Percentiles rank a stretch among this genome's conserved stretches.
Conservation (phyloP, 495 filamentous ascomycete species). For the Evernia prunastri region DNA sequence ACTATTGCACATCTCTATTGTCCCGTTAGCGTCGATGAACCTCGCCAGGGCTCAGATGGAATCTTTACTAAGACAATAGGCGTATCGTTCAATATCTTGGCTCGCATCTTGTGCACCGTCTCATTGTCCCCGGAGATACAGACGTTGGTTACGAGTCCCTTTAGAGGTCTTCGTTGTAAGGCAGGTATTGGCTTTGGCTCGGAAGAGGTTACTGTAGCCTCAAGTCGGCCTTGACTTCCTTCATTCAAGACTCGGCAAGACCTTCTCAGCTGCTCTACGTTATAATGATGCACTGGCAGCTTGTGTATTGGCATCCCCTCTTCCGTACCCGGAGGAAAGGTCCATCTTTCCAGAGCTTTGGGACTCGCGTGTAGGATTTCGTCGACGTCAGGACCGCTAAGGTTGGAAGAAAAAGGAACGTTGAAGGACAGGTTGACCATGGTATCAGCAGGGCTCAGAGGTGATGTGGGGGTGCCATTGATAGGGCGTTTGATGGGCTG, state of each 20-base stretch:
- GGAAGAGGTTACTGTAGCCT: constrained; percentile 74
- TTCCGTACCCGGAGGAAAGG: constrained; percentile 76
- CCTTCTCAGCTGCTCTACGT: constrained; percentile 67
- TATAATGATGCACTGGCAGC: constrained; percentile 79
- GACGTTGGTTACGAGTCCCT: constrained; percentile 80
- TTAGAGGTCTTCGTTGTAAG: constrained; percentile 54
- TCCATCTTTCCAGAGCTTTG: constrained; percentile 80
- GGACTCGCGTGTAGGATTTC: constrained; percentile 85
- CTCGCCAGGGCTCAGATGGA: constrained; percentile 12
- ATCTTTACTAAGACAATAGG: constrained; percentile 76
- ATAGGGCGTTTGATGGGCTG: constrained; percentile 60
- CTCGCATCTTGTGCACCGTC: constrained; percentile 74
- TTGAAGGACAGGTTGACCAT: constrained; percentile 83
- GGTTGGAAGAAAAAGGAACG: constrained; percentile 85
- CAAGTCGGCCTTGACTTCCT: constrained; percentile 57
- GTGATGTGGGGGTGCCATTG: constrained; percentile 58
- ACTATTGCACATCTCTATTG: constrained; percentile 80
- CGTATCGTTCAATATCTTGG: constrained; percentile 76
- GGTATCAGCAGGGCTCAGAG: constrained; percentile 57
- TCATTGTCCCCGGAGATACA: constrained; percentile 81
- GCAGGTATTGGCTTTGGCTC: constrained; percentile 70
- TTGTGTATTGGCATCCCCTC: constrained; percentile 77
- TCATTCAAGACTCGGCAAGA: constrained; percentile 75
- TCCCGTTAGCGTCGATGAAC: constrained; percentile 28
- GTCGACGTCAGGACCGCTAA: constrained; percentile 82